These are phyloP conservation scores for Cryptosporidium sp. DNA, from an alignment of 169 alveolate genomes.

Conservation along the genomic window DNA sequence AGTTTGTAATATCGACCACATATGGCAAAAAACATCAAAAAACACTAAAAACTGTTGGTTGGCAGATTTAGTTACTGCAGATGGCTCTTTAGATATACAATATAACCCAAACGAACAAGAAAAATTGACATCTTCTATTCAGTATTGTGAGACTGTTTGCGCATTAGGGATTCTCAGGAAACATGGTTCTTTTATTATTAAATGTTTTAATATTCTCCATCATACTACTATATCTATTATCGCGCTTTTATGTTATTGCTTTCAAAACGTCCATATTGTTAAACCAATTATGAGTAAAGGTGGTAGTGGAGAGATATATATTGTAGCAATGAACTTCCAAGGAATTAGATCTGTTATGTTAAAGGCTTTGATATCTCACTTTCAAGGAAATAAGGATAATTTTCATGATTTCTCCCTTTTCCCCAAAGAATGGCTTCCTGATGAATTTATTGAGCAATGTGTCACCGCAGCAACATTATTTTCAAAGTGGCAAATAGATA, in stretches of 20 bases:
- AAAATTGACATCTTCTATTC: conserved; percentile 80
- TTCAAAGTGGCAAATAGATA: conserved; percentile 68
- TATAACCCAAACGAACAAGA: conserved; percentile 84
- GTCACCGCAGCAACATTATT: conserved; percentile 80
- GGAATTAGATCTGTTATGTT: conserved; percentile 83
- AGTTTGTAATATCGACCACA: conserved; percentile 80
- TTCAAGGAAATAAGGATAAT: conserved; percentile 71
- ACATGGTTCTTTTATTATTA: conserved; percentile 81
- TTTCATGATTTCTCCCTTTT: conserved; percentile 73
- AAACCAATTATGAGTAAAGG: conserved; percentile 82
- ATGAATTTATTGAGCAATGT: conserved; percentile 81
- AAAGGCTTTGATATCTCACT: conserved; percentile 78
- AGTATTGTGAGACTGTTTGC: conserved; percentile 82
- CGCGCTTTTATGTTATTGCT: conserved; percentile 81
- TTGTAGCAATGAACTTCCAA: conserved; percentile 81
- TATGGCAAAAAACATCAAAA: conserved; percentile 80
- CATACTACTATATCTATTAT: conserved; percentile 81
- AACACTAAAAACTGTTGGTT: conserved; percentile 54
- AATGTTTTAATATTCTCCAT: conserved; percentile 82
- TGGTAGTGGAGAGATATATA: conserved; percentile 81
- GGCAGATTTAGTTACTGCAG: conserved; percentile 84
- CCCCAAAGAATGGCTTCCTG: conserved; percentile 82
- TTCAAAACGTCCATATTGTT: conserved; percentile 81
- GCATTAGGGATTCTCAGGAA: conserved; percentile 84
- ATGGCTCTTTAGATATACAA: conserved; percentile 83